Percentiles rank a stretch among this genome's conserved stretches.
Evolutionary conservation across 345 rosid species (phyloP).

Genomic region (Citrus medica): DNA sequence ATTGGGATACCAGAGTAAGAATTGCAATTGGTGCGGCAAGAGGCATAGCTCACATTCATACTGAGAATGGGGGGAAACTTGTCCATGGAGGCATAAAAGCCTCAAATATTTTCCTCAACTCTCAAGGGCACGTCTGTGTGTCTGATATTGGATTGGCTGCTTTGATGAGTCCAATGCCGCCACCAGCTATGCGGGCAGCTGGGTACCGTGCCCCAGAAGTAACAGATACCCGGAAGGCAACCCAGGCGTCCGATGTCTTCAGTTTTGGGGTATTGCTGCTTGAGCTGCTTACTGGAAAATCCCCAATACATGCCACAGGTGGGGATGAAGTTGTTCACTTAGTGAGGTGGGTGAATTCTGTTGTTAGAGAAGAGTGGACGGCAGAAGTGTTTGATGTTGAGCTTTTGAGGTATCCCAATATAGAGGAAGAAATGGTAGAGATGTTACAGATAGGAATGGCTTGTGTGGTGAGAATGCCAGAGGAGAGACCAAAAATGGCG

Average conservation of each 20-base stretch:
- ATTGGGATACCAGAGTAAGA: constrained; percentile 77
- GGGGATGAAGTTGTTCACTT: constrained; percentile 71
- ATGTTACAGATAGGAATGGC: constrained; percentile 90
- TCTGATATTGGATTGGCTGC: constrained; percentile 77
- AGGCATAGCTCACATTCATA: constrained; percentile 75
- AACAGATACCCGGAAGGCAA: constrained; percentile 74
- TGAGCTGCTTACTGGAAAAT: constrained; percentile 88
- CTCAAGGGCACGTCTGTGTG: constrained; percentile 51
- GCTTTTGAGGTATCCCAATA: constrained; percentile 80
- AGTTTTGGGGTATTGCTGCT: constrained; percentile 83
- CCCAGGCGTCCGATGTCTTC: constrained; percentile 74
- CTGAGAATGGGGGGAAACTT: constrained; percentile 63
- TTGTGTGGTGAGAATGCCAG: constrained; percentile 72
- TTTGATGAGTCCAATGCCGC: constrained; percentile 63
- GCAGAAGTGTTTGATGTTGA: constrained; percentile 91
- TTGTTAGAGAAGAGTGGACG: constrained; percentile 97
- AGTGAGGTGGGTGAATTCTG: constrained; percentile 95
- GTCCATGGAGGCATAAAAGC: constrained; percentile 91
- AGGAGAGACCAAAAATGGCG: constrained; percentile 72
- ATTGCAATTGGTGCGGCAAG: constrained; percentile 77
- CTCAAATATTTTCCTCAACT: constrained; percentile 76
- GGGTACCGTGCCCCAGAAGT: constrained; percentile 95
- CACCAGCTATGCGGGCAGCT: constrained; percentile 49
- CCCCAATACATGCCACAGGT: constrained; percentile 47
- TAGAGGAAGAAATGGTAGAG: constrained; percentile 98